Conservation (phyloP, 768 basidiomycete genomes). For the Kwoniella newhampshirensis region DNA sequence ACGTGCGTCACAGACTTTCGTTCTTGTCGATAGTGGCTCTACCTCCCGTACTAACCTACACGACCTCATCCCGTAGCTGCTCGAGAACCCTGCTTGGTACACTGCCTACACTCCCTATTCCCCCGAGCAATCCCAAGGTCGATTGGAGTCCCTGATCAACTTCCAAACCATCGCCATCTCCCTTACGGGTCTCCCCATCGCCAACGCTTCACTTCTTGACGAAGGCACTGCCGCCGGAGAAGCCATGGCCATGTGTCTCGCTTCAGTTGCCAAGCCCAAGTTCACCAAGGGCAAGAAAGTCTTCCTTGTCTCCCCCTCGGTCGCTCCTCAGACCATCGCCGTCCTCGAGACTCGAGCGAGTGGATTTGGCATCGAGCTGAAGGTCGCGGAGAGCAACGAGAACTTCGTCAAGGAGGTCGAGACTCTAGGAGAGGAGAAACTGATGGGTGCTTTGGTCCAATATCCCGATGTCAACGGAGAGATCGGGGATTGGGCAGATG, state of each 20-base stretch:
- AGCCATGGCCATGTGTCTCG: slow-evolving; percentile 92
- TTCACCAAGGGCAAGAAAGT: slow-evolving; percentile 69
- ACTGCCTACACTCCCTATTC: slow-evolving; percentile 95
- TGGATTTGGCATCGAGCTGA: slow-evolving; percentile 84
- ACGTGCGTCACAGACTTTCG: slow-evolving; percentile 52
- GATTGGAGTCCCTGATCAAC: slow-evolving; percentile 92
- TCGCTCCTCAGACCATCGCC: slow-evolving; percentile 82
- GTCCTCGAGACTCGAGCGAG: slow-evolving; percentile 88
- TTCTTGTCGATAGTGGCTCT: neutral
- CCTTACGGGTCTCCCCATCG: slow-evolving; percentile 88
- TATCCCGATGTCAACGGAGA: slow-evolving; percentile 89
- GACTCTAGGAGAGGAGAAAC: slow-evolving; percentile 55
- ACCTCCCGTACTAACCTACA: no score
- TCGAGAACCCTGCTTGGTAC: slow-evolving; percentile 96
- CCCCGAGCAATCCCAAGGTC: slow-evolving; percentile 98
- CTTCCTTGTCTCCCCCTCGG: slow-evolving; percentile 80
- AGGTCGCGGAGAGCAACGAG: slow-evolving; percentile 64
- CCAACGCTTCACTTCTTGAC: slow-evolving; percentile 92
- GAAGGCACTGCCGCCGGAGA: slow-evolving; percentile 94
- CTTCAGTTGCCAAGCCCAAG: slow-evolving; percentile 55
- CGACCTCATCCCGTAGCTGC: slow-evolving; percentile 28
- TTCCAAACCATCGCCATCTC: slow-evolving; percentile 96
- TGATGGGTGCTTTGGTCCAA: slow-evolving; percentile 87
- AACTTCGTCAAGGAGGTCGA: slow-evolving; percentile 61
- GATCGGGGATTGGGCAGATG: slow-evolving; percentile 68